Percentiles rank a stretch among this genome's conserved stretches.
phyloP scores from a whole-genome alignment of 768 basidiomycete genomes.

The Termitomyces heimii region DNA sequence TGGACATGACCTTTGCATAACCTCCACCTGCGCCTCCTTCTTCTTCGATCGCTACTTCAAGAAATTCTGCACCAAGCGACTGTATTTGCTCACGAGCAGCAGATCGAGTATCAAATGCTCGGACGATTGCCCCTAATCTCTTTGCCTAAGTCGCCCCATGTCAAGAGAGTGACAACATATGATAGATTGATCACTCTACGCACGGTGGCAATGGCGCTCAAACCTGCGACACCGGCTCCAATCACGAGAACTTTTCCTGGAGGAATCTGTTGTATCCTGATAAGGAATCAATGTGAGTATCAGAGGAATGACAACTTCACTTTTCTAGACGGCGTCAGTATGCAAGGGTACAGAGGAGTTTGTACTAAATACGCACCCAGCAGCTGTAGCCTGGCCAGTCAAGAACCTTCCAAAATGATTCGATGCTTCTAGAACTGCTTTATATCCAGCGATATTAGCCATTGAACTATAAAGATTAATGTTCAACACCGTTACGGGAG shows the following conservation, averaged over 20 bases:
- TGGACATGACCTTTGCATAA: constrained; percentile 88
- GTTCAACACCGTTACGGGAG: background rate
- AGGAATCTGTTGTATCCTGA: constrained; percentile 49
- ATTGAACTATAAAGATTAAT: constrained; percentile 56
- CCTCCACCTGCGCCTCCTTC: constrained; percentile 81
- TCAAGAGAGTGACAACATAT: background rate
- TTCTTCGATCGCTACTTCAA: constrained; percentile 78
- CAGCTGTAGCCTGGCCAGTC: constrained; percentile 88
- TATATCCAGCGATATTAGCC: constrained; percentile 94
- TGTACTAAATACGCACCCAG: constrained; percentile 52
- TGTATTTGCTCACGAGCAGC: constrained; percentile 87
- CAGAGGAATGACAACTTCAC: constrained; percentile 12
- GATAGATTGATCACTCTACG: constrained; percentile 8
- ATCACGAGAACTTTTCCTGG: constrained; percentile 86
- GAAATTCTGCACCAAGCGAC: constrained; percentile 84
- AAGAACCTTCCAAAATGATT: constrained; percentile 87
- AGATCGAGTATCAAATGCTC: constrained; percentile 82
- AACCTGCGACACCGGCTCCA: constrained; percentile 84
- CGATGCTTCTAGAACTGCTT: constrained; percentile 86
- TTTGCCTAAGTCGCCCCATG: constrained; percentile 44
- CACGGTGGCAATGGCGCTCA: constrained; percentile 84
- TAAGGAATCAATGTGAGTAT: background rate
- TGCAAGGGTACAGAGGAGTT: background rate
- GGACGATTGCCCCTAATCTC: constrained; percentile 82
- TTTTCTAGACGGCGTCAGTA: constrained; percentile 20